Conservation (phyloP, 352 stramenopile genomes). For the Globisporangium alternatum region DNA sequence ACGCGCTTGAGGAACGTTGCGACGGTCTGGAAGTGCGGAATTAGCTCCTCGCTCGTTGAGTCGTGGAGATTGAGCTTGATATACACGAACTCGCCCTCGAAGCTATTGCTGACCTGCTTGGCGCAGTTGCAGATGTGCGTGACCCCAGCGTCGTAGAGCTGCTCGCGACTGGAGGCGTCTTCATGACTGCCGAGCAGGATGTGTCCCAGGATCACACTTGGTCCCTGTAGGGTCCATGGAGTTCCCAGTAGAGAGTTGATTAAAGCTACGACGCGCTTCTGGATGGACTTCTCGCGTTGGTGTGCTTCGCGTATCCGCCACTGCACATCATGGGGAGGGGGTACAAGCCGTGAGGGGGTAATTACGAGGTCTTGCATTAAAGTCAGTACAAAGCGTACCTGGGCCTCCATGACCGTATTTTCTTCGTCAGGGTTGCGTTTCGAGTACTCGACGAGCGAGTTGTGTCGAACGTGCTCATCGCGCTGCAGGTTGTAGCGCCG, state of each 20-base stretch:
- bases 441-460: slow-evolving; percentile 36
- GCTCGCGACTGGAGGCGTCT: slow-evolving; percentile 37
- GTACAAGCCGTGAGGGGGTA: not conserved
- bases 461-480: slow-evolving; percentile 29
- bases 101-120: slow-evolving; percentile 43
- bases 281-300: slow-evolving; percentile 28
- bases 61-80: slow-evolving; percentile 55
- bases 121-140: slow-evolving; percentile 72
- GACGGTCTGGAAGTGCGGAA: slow-evolving; percentile 53
- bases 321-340: slow-evolving; percentile 12
- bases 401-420: slow-evolving; percentile 37
- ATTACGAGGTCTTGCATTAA: not conserved
- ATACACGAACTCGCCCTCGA: slow-evolving; percentile 68
- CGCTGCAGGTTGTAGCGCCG: slow-evolving; percentile 35
- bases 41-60: slow-evolving; percentile 46
- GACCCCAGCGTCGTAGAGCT: slow-evolving; percentile 39
- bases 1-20: slow-evolving; percentile 50
- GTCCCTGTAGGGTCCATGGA: slow-evolving; percentile 18
- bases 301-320: slow-evolving; percentile 40
- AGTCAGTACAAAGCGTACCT: slow-evolving; percentile 18
- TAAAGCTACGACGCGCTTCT: slow-evolving; percentile 18
- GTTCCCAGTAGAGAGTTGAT: slow-evolving; percentile 25
- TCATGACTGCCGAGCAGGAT: slow-evolving; percentile 44
- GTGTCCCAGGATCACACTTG: slow-evolving; percentile 43
- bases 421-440: slow-evolving; percentile 55